Evolutionary conservation across 169 alveolate species (phyloP), one percentile per base, ranked within the genome.

Genomic region (Neospora caninum): DNA sequence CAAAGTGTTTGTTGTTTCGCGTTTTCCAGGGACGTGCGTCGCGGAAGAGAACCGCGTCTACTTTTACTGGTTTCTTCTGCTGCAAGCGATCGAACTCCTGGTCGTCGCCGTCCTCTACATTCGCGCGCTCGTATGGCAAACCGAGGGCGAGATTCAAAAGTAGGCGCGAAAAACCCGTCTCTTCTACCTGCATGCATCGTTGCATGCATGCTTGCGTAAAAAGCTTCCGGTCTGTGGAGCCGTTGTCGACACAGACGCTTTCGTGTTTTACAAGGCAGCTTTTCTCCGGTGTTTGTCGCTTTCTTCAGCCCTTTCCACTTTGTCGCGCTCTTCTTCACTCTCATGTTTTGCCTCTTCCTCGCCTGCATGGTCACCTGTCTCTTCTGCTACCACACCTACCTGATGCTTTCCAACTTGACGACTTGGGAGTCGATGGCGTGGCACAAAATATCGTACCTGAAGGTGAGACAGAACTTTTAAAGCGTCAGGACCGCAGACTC

Each of bases 31-130:
- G 41, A 96, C 95, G 54, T 98, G 99, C 91, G 97, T 98, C 41
- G 98, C 98, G 93, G 97, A 95, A 88, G 88, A 93, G 80, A 97
- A 96, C 93, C 93, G 96, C 88, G 92, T 94, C 73, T 88, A 88
- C 78, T 96, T 96, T 88, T 94, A 92, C 93, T 88, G 93, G 89
- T 94, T 91, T 54, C 88, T 95, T 67, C 93, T 95, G 41, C 93
- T 95, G 69, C 97, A 95, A 94, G 91, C 91, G 86, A 84, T 95
- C 31, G 97, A 95, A 87, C 92, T 88, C 43, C 80, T 84, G 45
- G 78, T 45, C 13, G 78, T 49, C 31, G 86, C 49, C 4, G 45
- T 13, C 16, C 22, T 27, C 27, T 38, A 45, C 78, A 34, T 84
- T 42, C 43, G 45, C 39, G 45, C 86, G 10, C 86, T 78, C 86